A percentile compares a stretch with the other conserved stretches of the same genome.
Conservation (phyloP, 2,329 filamentous ascomycete species). For the Raffaelea ambrosiae region DNA sequence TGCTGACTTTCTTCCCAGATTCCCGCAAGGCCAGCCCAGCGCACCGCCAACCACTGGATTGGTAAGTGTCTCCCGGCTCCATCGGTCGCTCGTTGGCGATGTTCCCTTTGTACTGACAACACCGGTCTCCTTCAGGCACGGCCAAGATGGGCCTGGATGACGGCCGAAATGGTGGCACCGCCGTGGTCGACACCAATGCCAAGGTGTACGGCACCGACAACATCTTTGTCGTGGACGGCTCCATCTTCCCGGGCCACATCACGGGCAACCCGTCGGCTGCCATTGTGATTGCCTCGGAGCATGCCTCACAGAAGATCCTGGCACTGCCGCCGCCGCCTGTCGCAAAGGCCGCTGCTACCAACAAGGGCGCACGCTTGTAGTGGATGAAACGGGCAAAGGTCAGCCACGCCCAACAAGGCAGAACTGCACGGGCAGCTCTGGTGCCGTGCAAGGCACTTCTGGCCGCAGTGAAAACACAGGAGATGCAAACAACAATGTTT, state of each 20-base stretch:
- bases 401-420: no score
- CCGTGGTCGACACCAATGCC: conserved; percentile 17
- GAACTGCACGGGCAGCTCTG: no score
- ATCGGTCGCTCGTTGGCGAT: no score
- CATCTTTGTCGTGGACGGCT: conserved; percentile 46
- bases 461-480: no score
- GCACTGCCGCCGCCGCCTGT: conserved; percentile 21
- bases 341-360: neutral
- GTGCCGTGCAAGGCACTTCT: no score
- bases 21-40: conserved; percentile 1
- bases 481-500: no score
- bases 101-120: no score
- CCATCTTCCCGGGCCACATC: conserved; percentile 49
- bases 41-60: conserved; percentile 8
- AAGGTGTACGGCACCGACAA: conserved; percentile 43
- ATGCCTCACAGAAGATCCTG: conserved; percentile 40
- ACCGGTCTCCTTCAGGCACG: conserved; percentile 12
- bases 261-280: conserved; percentile 51
- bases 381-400: no score
- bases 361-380: neutral
- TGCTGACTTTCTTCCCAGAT: neutral
- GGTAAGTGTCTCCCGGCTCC: conserved; percentile 2
- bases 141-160: conserved; percentile 17
- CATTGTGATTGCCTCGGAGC: conserved; percentile 51
- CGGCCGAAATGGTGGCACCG: conserved; percentile 14